Conservation (phyloP, 2,329 filamentous ascomycete species). For the Monosporascus sp. region DNA sequence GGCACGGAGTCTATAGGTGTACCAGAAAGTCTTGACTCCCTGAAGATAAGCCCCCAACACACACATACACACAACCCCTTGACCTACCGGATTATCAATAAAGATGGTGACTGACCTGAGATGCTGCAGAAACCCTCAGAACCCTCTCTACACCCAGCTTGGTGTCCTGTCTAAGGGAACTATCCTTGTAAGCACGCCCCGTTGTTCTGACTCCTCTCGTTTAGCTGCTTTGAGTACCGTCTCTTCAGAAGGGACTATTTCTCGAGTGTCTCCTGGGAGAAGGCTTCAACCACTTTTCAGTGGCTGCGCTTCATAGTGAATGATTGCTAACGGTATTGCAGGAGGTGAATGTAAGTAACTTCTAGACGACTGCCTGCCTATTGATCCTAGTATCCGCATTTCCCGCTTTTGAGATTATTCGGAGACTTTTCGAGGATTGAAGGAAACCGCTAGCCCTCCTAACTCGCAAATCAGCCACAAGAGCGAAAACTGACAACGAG, state of each 20-base stretch:
- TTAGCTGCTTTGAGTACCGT: not conserved
- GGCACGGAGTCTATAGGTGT: too few relatives aligned
- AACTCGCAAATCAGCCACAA: too few relatives aligned
- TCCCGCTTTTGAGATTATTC: not conserved
- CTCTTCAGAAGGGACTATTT: not conserved
- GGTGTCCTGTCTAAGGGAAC: conserved; percentile 85
- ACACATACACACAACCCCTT: too few relatives aligned
- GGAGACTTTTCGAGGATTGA: too few relatives aligned
- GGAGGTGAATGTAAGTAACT: conserved; percentile 1
- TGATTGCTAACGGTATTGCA: conserved; percentile 2
- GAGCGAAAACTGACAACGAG: conserved; percentile 40
- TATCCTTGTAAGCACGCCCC: conserved; percentile 29
- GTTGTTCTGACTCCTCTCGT: too few relatives aligned
- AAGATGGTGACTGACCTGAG: too few relatives aligned
- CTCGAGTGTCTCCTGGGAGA: not conserved
- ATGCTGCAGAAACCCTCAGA: conserved; percentile 70
- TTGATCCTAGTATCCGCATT: conserved; percentile 33
- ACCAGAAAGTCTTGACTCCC: too few relatives aligned
- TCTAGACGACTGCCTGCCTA: conserved; percentile 10
- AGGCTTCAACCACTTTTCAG: not conserved
- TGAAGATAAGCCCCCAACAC: conserved; percentile 52
- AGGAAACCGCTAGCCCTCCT: not conserved
- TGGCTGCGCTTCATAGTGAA: not conserved
- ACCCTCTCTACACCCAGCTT: conserved; percentile 85
- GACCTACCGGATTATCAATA: too few relatives aligned